Evolutionary conservation across 768 basidiomycete species (phyloP).

Genomic region (Trametes sanguinea): DNA sequence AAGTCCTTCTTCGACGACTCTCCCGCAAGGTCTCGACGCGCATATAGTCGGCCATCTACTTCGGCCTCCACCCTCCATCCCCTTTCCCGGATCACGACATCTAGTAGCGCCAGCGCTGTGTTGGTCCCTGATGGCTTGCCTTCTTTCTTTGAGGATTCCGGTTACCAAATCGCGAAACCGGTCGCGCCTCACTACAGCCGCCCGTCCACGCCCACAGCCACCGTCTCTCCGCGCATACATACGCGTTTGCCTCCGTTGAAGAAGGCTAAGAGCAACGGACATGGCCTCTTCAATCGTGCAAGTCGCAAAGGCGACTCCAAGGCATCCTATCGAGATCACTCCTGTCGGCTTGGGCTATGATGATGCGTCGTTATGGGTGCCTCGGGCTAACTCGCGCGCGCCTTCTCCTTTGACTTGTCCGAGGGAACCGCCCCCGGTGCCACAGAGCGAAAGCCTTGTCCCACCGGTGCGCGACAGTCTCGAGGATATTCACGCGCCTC

Average conservation of each 20-base stretch:
- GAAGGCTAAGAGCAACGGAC: constrained; percentile 19
- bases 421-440: constrained; percentile 25
- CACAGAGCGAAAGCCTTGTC: neutral
- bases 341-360: constrained; percentile 11
- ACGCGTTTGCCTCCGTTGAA: constrained; percentile 24
- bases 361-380: neutral
- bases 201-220: constrained; percentile 13
- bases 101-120: constrained; percentile 3
- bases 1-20: constrained; percentile 25
- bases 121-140: constrained; percentile 4
- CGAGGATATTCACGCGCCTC: constrained; percentile 11
- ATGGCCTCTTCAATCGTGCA: constrained; percentile 8
- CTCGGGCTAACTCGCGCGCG: constrained; percentile 5
- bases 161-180: constrained; percentile 12
- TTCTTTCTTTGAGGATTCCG: constrained; percentile 25
- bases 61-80: constrained; percentile 10
- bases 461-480: neutral
- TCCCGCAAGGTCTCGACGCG: constrained; percentile 7
- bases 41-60: constrained; percentile 19
- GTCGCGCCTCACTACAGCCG: constrained; percentile 21
- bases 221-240: constrained; percentile 11
- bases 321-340: neutral
- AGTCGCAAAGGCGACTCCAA: neutral
- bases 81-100: constrained; percentile 5
- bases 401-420: constrained; percentile 27